Evolutionary conservation across 768 basidiomycete genomes (phyloP).

Genomic region (Russula foetens): DNA sequence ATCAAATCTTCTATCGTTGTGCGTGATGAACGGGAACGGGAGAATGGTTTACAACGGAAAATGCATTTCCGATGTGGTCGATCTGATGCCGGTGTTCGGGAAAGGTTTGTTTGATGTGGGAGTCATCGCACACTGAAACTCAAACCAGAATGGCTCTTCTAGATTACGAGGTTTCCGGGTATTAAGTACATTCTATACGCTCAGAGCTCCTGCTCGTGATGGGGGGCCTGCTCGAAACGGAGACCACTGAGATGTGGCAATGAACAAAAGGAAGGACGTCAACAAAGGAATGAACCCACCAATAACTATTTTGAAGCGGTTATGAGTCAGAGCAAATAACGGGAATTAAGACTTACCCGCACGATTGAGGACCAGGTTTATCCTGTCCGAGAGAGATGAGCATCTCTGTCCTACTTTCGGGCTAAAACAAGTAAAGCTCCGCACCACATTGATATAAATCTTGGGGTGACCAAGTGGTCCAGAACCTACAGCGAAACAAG

Average conservation of each 20-base stretch:
- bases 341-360: conserved; percentile 63
- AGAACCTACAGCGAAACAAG: conserved; percentile 47
- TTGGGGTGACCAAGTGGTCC: conserved; percentile 96
- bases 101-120: background rate
- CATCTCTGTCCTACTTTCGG: background rate
- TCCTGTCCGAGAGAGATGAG: conserved; percentile 43
- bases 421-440: conserved; percentile 24
- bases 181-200: conserved; percentile 9
- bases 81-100: background rate
- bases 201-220: conserved; percentile 46
- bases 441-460: conserved; percentile 89
- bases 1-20: background rate
- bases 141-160: background rate
- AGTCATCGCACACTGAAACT: background rate
- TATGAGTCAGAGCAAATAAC: conserved; percentile 9
- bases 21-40: background rate
- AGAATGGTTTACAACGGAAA: background rate
- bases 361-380: conserved; percentile 77
- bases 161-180: background rate
- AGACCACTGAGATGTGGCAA: conserved; percentile 52
- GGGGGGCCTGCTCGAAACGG: conserved; percentile 79
- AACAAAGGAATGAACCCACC: conserved; percentile 28
- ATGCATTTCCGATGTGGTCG: background rate
- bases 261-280: background rate
- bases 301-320: conserved; percentile 33